Evolutionary conservation across 2,329 filamentous ascomycete species (phyloP), one percentile per base, ranked within the genome.

Genomic region (Fusarium nygamai): DNA sequence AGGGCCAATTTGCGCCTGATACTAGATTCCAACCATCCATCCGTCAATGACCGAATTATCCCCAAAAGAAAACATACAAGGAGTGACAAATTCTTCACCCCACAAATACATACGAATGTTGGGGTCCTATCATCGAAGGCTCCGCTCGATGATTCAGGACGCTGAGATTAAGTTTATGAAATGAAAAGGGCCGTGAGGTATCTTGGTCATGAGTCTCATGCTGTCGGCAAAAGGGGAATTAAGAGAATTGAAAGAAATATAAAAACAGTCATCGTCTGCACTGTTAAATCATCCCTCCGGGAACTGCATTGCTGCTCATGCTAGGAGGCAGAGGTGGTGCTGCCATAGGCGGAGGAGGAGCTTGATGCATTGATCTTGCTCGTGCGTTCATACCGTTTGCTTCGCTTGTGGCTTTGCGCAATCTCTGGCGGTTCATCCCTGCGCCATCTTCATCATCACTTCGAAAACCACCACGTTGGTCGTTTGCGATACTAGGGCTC

Each of bases 201-300:
- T 78, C 63, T 67, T 75, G 44, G 66, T 78, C 73, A 59, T 72
- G 54, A 73, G 69, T 76, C 68, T 74, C 69, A 53, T 67, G 57
- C 64, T 69, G 29, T 62, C 24, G 61, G 50, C 47, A 68, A 64
- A 73, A 60, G 44, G 44, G 50, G 41, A 56, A 76, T 74, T 68
- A 67, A 64, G 44, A 67, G 60, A 74, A 71, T 53, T 56, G 63
- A 76, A 67, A 51, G 33, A 61, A 43, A 56, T 56, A 39, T 72
- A 61, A 62, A 63, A 63, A 70, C 59, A 43, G 56, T 54, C 22
- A 60, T 22, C 62, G 16, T 36, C 64, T 47, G 39, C 48, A 51
- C 47, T 38, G 67, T 82, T 76, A 87, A 67, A 87, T 86, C 85
- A 87, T 85, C 58, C 85, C 86, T 29, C 85, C 85, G 1, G 85